These are phyloP conservation scores for Phellopilus nigrolimitatus DNA, from an alignment of 1,284 basidiomycete genomes.

Conservation along the genomic window DNA sequence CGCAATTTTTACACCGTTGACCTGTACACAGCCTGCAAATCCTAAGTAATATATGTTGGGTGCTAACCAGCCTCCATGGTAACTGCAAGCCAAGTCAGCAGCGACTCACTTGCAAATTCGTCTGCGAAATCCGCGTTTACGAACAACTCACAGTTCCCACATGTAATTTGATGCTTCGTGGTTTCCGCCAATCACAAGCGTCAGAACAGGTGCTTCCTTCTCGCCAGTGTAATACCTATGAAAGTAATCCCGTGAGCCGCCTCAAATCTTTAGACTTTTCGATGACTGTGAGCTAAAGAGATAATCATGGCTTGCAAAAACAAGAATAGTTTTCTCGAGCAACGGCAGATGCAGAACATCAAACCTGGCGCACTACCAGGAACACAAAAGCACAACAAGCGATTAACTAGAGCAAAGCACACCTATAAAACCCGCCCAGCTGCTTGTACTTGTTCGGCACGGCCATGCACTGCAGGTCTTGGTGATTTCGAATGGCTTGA, in stretches of 20 bases:
- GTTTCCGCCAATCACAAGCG: slow-evolving; percentile 95
- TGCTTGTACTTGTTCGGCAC: slow-evolving; percentile 87
- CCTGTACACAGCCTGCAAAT: slow-evolving; percentile 82
- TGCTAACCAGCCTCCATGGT: slow-evolving; percentile 94
- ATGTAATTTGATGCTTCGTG: slow-evolving; percentile 98
- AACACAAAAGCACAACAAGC: not conserved
- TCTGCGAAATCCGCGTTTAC: not conserved
- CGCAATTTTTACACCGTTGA: slow-evolving; percentile 83
- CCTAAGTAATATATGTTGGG: slow-evolving; percentile 98
- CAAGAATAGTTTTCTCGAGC: no score
- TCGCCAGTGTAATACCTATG: slow-evolving; percentile 83
- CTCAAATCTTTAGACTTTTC: not conserved
- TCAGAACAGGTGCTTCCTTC: slow-evolving; percentile 79
- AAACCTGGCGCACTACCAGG: not conserved
- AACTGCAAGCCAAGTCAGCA: slow-evolving; percentile 40
- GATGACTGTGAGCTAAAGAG: not conserved
- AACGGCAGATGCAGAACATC: not conserved
- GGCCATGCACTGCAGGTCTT: slow-evolving; percentile 87
- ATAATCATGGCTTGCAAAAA: not conserved
- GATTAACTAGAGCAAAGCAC: slow-evolving; percentile 9
- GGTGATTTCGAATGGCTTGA: slow-evolving; percentile 83
- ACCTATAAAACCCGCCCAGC: slow-evolving; percentile 80
- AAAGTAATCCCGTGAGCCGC: not conserved
- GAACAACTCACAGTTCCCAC: slow-evolving; percentile 80
- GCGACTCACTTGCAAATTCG: slow-evolving; percentile 2